Percentiles rank a stretch among this genome's conserved stretches.
Evolutionary conservation across 2,329 filamentous ascomycete species (phyloP).

Genomic region (Penicillium sp.): DNA sequence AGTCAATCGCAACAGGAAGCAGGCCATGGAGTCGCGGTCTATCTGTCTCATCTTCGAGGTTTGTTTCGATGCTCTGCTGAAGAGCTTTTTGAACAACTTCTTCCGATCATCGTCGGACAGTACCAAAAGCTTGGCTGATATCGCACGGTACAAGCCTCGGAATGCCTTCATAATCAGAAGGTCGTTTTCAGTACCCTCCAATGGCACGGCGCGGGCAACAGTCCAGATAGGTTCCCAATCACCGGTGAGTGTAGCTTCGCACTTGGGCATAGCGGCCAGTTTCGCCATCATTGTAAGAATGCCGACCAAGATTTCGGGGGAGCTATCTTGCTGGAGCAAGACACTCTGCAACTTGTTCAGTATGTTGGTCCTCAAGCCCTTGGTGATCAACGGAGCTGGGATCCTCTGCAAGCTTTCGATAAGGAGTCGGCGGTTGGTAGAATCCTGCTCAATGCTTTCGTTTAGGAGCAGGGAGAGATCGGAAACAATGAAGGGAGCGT

Average conservation of each 20-base stretch:
- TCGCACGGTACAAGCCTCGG: constrained; percentile 36
- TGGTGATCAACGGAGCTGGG: constrained; percentile 38
- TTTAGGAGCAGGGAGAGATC: constrained; percentile 39
- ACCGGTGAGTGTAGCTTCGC: constrained; percentile 36
- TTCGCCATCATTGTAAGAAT: constrained; percentile 44
- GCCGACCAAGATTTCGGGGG: constrained; percentile 31
- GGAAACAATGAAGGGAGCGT: constrained; percentile 33
- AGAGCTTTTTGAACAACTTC: constrained; percentile 38
- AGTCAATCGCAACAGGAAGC: constrained; percentile 38
- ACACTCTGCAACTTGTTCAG: constrained; percentile 39
- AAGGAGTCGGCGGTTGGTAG: constrained; percentile 30
- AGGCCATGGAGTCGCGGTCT: constrained; percentile 38
- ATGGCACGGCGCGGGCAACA: constrained; percentile 35
- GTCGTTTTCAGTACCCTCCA: constrained; percentile 35
- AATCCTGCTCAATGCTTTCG: constrained; percentile 33
- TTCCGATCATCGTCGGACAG: constrained; percentile 37
- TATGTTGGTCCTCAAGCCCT: constrained; percentile 37
- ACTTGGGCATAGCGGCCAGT: constrained; percentile 43
- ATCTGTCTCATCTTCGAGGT: constrained; percentile 33
- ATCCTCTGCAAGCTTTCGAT: constrained; percentile 41
- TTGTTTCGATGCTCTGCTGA: constrained; percentile 32
- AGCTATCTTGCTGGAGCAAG: constrained; percentile 30
- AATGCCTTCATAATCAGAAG: constrained; percentile 41
- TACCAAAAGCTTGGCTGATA: constrained; percentile 38
- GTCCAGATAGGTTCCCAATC: constrained; percentile 41